phyloP scores from a whole-genome alignment of 106 monocot genomes.

The Posidonia australis region DNA sequence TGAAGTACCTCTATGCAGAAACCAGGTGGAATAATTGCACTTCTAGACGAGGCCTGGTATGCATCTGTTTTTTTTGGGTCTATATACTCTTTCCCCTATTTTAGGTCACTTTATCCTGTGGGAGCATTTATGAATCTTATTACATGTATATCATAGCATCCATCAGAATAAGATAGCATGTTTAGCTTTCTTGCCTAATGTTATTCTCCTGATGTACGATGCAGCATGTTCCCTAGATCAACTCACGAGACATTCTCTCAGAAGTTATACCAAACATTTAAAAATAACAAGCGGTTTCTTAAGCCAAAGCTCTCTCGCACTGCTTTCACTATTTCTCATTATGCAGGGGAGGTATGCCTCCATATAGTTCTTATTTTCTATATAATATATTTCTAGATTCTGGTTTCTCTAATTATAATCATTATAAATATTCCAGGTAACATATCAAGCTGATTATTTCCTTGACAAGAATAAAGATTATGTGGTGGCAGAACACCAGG shows the following conservation, averaged over 20 bases:
- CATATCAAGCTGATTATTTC: conserved; percentile 55
- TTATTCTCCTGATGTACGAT: background rate
- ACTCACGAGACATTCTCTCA: conserved; percentile 70
- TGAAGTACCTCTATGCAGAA: conserved; percentile 29
- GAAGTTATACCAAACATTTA: conserved; percentile 47
- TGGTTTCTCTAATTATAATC: background rate
- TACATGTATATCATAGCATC: too few relatives aligned
- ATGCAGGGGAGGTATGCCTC: conserved; percentile 63
- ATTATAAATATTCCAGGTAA: conserved; percentile 35
- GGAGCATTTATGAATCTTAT: too few relatives aligned
- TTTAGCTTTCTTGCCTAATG: too few relatives aligned
- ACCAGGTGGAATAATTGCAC: conserved; percentile 73
- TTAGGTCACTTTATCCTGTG: background rate
- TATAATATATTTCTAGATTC: background rate
- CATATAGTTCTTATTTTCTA: background rate
- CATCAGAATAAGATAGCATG: background rate
- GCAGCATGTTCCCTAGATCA: conserved; percentile 57
- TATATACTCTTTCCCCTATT: background rate
- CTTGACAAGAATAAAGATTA: conserved; percentile 73
- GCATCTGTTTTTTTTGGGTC: background rate
- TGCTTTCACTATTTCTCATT: conserved; percentile 67
- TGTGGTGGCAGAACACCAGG: conserved; percentile 64
- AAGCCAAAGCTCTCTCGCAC: conserved; percentile 80
- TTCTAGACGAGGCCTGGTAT: conserved; percentile 68
- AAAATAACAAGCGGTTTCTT: conserved; percentile 58